Evolutionary conservation across 257 asterid genomes (phyloP).

Genomic region (Leonotis leonurus): DNA sequence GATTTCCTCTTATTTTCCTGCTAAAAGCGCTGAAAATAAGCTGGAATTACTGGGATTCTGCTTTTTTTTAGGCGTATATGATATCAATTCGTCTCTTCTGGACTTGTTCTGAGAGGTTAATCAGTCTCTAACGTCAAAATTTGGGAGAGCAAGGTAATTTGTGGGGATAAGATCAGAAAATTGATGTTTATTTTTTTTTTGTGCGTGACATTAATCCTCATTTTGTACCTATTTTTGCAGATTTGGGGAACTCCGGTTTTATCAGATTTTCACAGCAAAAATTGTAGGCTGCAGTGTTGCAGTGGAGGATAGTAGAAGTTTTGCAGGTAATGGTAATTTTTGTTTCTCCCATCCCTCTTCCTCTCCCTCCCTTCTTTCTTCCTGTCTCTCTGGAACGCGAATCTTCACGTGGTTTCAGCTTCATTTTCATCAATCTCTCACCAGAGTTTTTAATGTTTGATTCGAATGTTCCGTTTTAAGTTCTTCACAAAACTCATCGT

Average conservation of each 20-base stretch:
- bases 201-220: not conserved
- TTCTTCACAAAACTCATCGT: not conserved
- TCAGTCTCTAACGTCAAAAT: not conserved
- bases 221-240: slow-evolving; percentile 16
- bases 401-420: slow-evolving; percentile 14
- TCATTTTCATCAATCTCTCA: slow-evolving; percentile 14
- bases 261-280: too few species aligned
- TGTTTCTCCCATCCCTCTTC: not conserved
- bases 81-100: not conserved
- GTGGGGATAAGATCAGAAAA: slow-evolving; percentile 12
- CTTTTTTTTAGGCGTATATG: slow-evolving; percentile 1
- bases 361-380: not conserved
- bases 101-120: not conserved
- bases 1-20: slow-evolving; percentile 7
- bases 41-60: slow-evolving; percentile 12
- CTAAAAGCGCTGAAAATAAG: slow-evolving; percentile 9
- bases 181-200: slow-evolving; percentile 15
- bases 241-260: slow-evolving; percentile 19
- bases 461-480: not conserved
- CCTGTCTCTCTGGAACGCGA: not conserved
- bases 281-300: too few species aligned
- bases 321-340: too few species aligned
- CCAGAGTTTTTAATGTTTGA: slow-evolving; percentile 6
- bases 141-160: slow-evolving; percentile 19
- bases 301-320: too few species aligned